phyloP scores from a whole-genome alignment of 73 alveolate genomes.

The Vitrella brassicaformis region DNA sequence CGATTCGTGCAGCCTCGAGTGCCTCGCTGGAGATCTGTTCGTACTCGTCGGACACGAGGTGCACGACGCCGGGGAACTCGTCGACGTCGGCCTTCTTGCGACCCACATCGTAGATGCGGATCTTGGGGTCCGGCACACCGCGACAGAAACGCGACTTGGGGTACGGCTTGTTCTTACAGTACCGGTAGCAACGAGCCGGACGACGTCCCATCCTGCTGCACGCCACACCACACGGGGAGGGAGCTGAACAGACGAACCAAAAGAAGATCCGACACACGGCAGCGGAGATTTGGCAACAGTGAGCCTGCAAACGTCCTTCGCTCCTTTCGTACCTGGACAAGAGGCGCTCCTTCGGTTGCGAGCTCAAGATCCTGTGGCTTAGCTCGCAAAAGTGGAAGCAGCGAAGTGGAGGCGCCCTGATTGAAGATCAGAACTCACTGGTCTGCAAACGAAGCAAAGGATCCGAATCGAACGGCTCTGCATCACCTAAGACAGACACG shows the following conservation, averaged over 20 bases:
- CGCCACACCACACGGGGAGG: background rate
- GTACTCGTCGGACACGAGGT: conserved; percentile 88
- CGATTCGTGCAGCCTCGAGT: conserved; percentile 96
- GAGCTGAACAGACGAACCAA: background rate
- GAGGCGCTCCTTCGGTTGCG: too few species aligned
- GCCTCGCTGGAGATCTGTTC: conserved; percentile 95
- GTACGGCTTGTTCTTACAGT: conserved; percentile 84
- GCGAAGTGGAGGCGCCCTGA: too few species aligned
- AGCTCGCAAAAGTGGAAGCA: too few species aligned
- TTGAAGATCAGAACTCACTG: too few species aligned
- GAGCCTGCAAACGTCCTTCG: too few species aligned
- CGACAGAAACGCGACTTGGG: conserved; percentile 93
- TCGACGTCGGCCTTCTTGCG: conserved; percentile 27
- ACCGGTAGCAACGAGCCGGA: conserved; percentile 93
- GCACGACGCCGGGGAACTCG: conserved; percentile 47
- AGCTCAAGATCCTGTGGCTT: too few species aligned
- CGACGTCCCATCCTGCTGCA: conserved; percentile 71
- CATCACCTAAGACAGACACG: too few species aligned
- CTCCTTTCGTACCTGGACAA: too few species aligned
- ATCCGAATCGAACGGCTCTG: too few species aligned
- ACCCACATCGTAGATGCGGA: conserved; percentile 89
- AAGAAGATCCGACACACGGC: too few species aligned
- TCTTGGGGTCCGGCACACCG: conserved; percentile 96
- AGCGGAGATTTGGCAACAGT: too few species aligned
- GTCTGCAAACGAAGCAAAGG: too few species aligned